phyloP scores from a whole-genome alignment of 108 stramenopile species.

The Fragilaria radians region DNA sequence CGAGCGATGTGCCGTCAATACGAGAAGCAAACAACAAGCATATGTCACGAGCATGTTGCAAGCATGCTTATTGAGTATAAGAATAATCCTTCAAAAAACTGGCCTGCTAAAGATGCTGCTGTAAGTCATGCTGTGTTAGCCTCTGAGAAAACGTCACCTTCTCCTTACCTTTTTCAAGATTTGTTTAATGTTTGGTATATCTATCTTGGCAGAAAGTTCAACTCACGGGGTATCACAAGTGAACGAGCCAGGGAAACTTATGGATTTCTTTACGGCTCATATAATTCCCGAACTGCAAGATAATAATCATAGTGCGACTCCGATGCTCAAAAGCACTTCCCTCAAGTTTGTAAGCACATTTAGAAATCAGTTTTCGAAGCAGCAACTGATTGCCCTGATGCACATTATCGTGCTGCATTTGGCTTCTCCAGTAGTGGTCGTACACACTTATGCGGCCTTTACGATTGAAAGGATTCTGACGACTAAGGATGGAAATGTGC shows the following conservation, averaged over 20 bases:
- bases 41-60: conserved; percentile 76
- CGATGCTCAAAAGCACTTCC: conserved; percentile 88
- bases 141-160: neutral
- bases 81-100: conserved; percentile 49
- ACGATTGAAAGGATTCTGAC: conserved; percentile 86
- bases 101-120: conserved; percentile 92
- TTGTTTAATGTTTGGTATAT: conserved; percentile 89
- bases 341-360: conserved; percentile 96
- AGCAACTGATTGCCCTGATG: conserved; percentile 58
- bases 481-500: conserved; percentile 43
- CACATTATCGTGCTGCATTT: conserved; percentile 72
- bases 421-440: conserved; percentile 67
- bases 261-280: conserved; percentile 82
- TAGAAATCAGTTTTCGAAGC: conserved; percentile 84
- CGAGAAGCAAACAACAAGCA: conserved; percentile 71
- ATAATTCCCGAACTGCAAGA: conserved; percentile 87
- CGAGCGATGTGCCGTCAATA: conserved; percentile 92
- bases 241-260: conserved; percentile 76
- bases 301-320: conserved; percentile 53
- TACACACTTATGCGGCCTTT: conserved; percentile 93
- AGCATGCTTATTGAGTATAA: conserved; percentile 76
- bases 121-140: conserved; percentile 26
- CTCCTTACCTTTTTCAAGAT: conserved; percentile 36
- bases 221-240: conserved; percentile 80
- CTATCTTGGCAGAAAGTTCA: conserved; percentile 76